Evolutionary conservation across 352 stramenopile species (phyloP).

Genomic region (Pythium folliculosum): DNA sequence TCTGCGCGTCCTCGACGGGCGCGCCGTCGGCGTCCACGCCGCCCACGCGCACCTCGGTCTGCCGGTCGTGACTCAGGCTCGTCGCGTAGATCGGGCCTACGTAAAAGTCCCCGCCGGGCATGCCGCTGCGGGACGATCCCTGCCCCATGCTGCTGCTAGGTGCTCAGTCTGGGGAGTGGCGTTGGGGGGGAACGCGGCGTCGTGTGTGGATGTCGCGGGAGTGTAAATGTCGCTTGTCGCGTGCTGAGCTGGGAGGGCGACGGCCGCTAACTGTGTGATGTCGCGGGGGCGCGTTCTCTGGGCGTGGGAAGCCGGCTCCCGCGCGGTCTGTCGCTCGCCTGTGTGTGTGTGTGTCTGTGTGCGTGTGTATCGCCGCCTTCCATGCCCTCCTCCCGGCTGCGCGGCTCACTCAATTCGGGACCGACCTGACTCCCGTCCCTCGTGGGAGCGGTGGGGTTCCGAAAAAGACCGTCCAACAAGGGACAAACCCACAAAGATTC

Average conservation of each 20-base stretch:
- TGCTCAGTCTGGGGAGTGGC: background rate
- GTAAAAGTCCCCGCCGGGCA: constrained; percentile 79
- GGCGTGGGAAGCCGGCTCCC: too few relatives aligned
- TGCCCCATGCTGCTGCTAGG: constrained; percentile 52
- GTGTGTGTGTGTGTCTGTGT: background rate
- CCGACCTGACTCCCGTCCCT: constrained; percentile 18
- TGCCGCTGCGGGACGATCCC: constrained; percentile 54
- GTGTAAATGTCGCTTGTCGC: too few relatives aligned
- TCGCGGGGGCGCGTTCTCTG: background rate
- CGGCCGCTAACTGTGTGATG: background rate
- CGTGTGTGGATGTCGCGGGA: background rate
- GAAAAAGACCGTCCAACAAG: background rate
- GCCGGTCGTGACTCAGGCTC: constrained; percentile 82
- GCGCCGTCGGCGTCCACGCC: constrained; percentile 37
- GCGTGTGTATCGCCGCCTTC: background rate
- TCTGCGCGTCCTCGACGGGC: constrained; percentile 56
- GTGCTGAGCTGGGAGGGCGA: too few relatives aligned
- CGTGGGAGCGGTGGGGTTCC: background rate
- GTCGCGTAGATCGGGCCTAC: constrained; percentile 82
- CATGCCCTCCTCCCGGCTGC: too few relatives aligned
- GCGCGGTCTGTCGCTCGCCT: background rate
- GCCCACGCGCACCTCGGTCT: constrained; percentile 79
- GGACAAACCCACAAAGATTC: constrained; percentile 4
- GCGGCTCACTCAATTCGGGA: background rate
- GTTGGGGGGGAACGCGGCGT: background rate